Evolutionary conservation across 345 rosid species (phyloP), one percentile per base, ranked within the genome.

Genomic region (Aegle marmelos): DNA sequence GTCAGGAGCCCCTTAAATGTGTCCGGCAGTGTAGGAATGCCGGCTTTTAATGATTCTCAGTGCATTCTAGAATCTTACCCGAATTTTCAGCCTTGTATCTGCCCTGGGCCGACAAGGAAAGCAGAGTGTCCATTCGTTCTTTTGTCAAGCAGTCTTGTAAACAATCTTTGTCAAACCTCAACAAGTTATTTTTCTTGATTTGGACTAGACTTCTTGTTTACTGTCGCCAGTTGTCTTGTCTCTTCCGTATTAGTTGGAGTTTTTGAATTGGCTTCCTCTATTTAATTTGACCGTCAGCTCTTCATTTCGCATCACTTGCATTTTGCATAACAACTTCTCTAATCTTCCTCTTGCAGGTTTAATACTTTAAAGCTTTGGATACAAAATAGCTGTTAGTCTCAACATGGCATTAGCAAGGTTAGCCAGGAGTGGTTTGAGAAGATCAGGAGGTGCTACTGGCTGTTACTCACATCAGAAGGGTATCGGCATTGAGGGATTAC

Each of bases 361-460:
- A 65, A 41, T 25, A 53, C 70, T 48, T 45, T 13, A 59, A 68
- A 76, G 64, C 76, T 64, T 71, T 54, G 36, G 16, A 25, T 73
- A 53, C 14, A 33, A 57, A 31, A 48, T 69, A 63, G 58, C 78
- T 21, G 60, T 76, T 73, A 72, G 73, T 56, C 80, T 67, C 19
- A 24, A 27, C 19, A 90, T 92, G 97, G 92, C 97, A 76, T 81
- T 90, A 67, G 88, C 91, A 33, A 85, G 93, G 73, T 65, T 89
- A 74, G 86, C 85, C 24, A 75, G 87, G 70, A 81, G 81, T 69
- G 85, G 84, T 76, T 79, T 90, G 70, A 81, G 90, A 81, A 92
- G 94, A 79, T 73, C 90, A 37, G 82, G 79, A 72, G 85, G 76
- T 58, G 30, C 82, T 30, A 62, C 73, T 34, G 84, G 85, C 25